phyloP scores from a whole-genome alignment of 768 basidiomycete genomes.

The Amanita thiersii region DNA sequence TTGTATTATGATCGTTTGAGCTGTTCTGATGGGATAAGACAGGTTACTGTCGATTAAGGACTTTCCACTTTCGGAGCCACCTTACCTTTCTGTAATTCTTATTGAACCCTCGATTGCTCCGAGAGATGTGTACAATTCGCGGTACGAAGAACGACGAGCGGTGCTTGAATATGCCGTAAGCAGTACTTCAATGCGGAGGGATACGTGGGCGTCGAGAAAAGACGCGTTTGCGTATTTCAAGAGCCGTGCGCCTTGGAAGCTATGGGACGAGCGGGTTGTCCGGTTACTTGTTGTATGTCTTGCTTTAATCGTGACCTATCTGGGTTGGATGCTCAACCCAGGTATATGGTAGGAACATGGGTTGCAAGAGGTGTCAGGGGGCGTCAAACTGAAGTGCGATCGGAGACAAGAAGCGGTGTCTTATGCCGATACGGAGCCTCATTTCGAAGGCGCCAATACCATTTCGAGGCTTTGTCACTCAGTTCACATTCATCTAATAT shows the following conservation, averaged over 20 bases:
- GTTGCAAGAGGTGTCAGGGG: conserved; percentile 19
- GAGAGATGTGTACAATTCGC: conserved; percentile 25
- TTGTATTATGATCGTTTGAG: conserved; percentile 17
- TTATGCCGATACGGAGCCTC: conserved; percentile 35
- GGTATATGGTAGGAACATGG: conserved; percentile 26
- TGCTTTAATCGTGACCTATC: neutral
- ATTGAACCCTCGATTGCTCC: conserved; percentile 37
- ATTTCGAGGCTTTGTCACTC: conserved; percentile 24
- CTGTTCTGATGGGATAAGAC: neutral
- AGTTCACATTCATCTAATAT: conserved; percentile 39
- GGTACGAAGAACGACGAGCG: conserved; percentile 28
- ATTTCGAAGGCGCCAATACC: conserved; percentile 30
- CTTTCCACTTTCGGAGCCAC: conserved; percentile 17
- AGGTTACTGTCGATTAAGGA: conserved; percentile 32
- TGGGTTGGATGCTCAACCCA: neutral
- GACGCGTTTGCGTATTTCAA: conserved; percentile 34
- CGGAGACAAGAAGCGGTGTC: conserved; percentile 35
- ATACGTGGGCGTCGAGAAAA: conserved; percentile 31
- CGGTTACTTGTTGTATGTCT: conserved; percentile 28
- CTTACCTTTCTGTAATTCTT: conserved; percentile 30
- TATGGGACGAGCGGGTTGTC: conserved; percentile 35
- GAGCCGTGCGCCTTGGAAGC: conserved; percentile 36
- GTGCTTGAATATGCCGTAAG: conserved; percentile 28
- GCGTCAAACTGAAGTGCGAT: conserved; percentile 31
- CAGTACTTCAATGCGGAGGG: conserved; percentile 26